Percentiles rank a stretch among this genome's conserved stretches.
Evolutionary conservation across 2,329 filamentous ascomycete genomes (phyloP).

Genomic region (Leptodontidium sp.): DNA sequence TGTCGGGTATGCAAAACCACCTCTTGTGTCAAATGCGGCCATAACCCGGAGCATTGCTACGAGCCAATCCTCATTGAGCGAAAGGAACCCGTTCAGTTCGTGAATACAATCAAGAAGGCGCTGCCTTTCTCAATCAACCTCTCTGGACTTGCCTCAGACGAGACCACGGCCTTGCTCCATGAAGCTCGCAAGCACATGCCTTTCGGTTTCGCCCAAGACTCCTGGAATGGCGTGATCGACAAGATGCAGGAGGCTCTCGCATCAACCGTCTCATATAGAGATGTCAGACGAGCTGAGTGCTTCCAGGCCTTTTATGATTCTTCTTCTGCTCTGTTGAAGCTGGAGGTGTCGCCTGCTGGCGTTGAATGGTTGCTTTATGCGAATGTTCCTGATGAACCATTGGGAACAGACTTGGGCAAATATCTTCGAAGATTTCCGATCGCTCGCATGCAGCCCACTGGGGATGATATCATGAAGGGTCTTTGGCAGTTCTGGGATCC

Average conservation of each 20-base stretch:
- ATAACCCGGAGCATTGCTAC: constrained; percentile 57
- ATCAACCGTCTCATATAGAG: constrained; percentile 47
- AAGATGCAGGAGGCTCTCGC: constrained; percentile 46
- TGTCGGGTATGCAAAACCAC: constrained; percentile 63
- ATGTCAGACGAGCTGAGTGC: constrained; percentile 45
- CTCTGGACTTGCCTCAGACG: constrained; percentile 33
- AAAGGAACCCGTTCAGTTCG: constrained; percentile 53
- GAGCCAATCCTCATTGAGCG: constrained; percentile 41
- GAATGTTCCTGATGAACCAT: constrained; percentile 44
- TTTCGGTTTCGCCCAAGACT: constrained; percentile 28
- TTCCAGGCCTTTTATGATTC: constrained; percentile 56
- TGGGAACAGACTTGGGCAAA: constrained; percentile 51
- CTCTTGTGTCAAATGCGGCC: constrained; percentile 60
- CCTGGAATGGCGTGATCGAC: constrained; percentile 37
- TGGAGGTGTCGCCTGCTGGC: constrained; percentile 46
- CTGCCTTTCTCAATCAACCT: constrained; percentile 52
- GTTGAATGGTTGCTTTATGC: constrained; percentile 59
- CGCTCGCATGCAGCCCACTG: constrained; percentile 53
- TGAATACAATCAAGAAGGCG: constrained; percentile 50
- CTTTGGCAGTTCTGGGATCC: constrained; percentile 55
- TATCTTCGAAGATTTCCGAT: constrained; percentile 52
- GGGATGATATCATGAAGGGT: constrained; percentile 49
- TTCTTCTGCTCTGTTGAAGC: constrained; percentile 49
- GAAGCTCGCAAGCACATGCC: not conserved
- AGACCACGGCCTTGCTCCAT: not conserved